These are phyloP conservation scores for Cystobasidium onofrii DNA, from an alignment of 768 basidiomycete species.

Conservation along the genomic window DNA sequence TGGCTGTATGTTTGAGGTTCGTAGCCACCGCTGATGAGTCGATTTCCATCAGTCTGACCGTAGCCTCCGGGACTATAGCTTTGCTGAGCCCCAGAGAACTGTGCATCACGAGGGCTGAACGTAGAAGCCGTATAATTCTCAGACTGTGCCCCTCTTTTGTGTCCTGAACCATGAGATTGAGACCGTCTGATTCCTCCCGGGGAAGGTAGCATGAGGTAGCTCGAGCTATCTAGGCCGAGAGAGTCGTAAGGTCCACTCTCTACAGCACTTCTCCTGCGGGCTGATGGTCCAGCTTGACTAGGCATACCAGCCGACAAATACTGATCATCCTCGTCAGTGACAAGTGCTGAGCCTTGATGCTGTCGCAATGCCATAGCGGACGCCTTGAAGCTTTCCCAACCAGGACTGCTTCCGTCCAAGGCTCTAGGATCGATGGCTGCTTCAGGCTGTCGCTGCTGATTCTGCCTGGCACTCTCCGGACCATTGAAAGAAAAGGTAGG, in stretches of 20 bases:
- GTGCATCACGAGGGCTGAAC: background rate
- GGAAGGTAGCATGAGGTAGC: conserved; percentile 20
- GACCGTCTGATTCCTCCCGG: conserved; percentile 14
- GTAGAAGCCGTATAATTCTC: conserved; percentile 17
- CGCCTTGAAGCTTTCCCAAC: conserved; percentile 3
- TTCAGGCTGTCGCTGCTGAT: background rate
- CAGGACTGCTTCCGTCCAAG: background rate
- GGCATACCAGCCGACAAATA: background rate
- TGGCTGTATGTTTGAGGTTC: background rate
- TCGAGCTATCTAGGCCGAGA: background rate
- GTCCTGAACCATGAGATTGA: background rate
- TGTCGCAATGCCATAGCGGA: background rate
- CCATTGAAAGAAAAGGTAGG: background rate
- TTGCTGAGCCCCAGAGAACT: background rate
- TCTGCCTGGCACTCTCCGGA: background rate
- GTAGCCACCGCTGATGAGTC: background rate
- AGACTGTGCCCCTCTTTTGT: background rate
- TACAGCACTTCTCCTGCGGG: background rate
- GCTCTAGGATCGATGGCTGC: conserved; percentile 10
- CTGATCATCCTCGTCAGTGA: background rate
- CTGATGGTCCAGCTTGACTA: conserved; percentile 24
- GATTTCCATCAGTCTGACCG: background rate
- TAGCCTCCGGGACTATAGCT: background rate
- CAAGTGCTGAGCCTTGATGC: conserved; percentile 4
- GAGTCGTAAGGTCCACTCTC: conserved; percentile 9